A percentile compares a stretch with the other conserved stretches of the same genome.
Conservation (phyloP, 495 filamentous ascomycete genomes). For the Symbiotaphrina buchneri region DNA sequence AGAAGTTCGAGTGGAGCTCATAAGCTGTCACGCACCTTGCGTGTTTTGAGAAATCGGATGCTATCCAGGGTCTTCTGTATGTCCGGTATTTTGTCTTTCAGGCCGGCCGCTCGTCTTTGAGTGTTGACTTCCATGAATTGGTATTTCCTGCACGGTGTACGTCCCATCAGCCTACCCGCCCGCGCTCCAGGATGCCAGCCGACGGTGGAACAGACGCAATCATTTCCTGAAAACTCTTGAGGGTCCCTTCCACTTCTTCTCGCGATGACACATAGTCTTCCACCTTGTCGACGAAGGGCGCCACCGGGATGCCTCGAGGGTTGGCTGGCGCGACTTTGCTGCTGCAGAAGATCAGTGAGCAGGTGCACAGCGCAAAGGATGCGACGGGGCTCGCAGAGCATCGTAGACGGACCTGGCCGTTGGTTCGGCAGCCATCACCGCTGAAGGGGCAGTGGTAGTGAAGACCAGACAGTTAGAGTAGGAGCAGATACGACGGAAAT, state of each 20-base stretch:
- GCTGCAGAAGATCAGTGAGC: no score
- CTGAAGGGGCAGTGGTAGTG: no score
- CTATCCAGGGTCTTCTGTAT: slow-evolving; percentile 95
- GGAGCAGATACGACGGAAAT: no score
- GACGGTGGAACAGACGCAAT: slow-evolving; percentile 41
- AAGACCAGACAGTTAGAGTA: no score
- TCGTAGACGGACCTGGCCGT: no score
- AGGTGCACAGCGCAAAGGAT: no score
- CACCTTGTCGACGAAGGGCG: slow-evolving; percentile 92
- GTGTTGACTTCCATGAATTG: slow-evolving; percentile 98
- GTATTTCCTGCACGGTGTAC: slow-evolving; percentile 46
- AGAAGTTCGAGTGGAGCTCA: background rate
- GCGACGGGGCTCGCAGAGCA: no score
- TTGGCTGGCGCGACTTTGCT: slow-evolving; percentile 31
- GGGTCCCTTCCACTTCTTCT: slow-evolving; percentile 68
- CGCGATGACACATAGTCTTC: slow-evolving; percentile 80
- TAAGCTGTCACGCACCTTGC: slow-evolving; percentile 23
- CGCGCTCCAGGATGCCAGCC: no score
- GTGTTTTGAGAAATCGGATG: slow-evolving; percentile 55
- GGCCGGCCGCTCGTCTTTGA: slow-evolving; percentile 52
- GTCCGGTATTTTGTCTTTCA: slow-evolving; percentile 91
- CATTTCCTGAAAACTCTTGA: slow-evolving; percentile 96
- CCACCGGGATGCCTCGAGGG: slow-evolving; percentile 79
- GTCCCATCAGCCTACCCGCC: slow-evolving; percentile 1
- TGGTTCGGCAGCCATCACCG: no score